phyloP scores from a whole-genome alignment of 352 stramenopile species.

The Pilasporangium apinafurcum region DNA sequence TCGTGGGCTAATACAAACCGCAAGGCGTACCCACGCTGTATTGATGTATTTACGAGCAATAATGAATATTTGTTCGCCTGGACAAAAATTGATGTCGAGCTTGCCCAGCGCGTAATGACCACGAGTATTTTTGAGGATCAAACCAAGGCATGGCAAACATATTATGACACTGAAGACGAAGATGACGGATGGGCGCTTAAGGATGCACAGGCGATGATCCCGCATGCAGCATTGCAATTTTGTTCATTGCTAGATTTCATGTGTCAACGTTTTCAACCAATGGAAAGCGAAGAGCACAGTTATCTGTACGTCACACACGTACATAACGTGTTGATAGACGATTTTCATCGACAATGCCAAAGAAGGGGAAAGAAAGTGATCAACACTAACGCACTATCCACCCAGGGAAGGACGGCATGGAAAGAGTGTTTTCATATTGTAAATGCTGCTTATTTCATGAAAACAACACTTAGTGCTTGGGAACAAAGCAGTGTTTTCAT shows the following conservation, averaged over 20 bases:
- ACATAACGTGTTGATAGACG: constrained; percentile 35
- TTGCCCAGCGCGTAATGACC: constrained; percentile 34
- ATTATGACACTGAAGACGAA: neutral
- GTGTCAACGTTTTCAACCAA: constrained; percentile 51
- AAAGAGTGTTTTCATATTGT: constrained; percentile 34
- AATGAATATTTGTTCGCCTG: constrained; percentile 54
- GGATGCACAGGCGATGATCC: constrained; percentile 5
- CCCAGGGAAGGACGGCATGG: constrained; percentile 3
- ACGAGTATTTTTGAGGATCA: neutral
- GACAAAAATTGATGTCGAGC: constrained; percentile 53
- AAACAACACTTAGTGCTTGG: constrained; percentile 34
- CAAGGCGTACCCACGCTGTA: constrained; percentile 36
- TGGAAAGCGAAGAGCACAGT: constrained; percentile 55
- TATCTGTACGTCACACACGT: constrained; percentile 81
- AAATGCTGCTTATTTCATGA: constrained; percentile 40
- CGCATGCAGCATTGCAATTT: constrained; percentile 25
- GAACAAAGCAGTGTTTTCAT: constrained; percentile 67
- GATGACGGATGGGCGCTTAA: no score
- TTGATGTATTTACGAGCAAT: constrained; percentile 55
- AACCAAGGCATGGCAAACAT: constrained; percentile 3
- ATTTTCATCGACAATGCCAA: constrained; percentile 12
- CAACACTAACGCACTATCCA: no score
- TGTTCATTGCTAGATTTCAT: constrained; percentile 59
- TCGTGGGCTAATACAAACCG: constrained; percentile 36
- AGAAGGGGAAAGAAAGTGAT: no score